phyloP scores from a whole-genome alignment of 176 grass and related monocot genomes.

The Dendrocalamus sinicus region DNA sequence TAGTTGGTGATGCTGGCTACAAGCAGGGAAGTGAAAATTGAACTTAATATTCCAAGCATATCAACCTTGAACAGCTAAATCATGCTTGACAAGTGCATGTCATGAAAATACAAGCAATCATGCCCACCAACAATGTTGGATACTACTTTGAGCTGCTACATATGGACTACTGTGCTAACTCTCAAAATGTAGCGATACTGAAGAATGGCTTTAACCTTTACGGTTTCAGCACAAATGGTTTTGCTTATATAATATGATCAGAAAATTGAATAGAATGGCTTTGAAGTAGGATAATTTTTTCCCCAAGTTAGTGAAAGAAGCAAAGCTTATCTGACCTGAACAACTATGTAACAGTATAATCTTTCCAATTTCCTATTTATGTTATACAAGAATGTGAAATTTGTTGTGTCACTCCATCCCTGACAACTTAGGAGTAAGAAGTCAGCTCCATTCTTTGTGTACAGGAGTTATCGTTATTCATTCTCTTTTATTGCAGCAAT shows the following conservation, averaged over 20 bases:
- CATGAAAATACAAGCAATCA: neutral
- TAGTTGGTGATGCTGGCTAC: conserved; percentile 96
- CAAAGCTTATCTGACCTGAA: neutral
- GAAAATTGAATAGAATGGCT: neutral
- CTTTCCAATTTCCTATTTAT: neutral
- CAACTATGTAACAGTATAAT: neutral
- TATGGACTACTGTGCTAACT: neutral
- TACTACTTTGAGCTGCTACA: neutral
- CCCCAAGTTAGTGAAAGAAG: neutral
- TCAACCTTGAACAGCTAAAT: conserved; percentile 18
- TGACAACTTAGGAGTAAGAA: neutral
- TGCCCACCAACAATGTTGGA: neutral
- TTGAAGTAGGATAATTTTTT: neutral
- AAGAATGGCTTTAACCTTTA: neutral
- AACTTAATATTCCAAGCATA: conserved; percentile 15
- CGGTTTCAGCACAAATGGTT: neutral
- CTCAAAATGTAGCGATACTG: neutral
- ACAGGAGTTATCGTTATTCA: neutral
- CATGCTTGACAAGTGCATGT: conserved; percentile 13
- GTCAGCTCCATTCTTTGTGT: conserved; percentile 5
- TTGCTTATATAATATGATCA: neutral
- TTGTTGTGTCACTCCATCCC: neutral
- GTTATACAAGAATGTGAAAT: neutral
- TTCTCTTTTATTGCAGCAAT: conserved; percentile 22
- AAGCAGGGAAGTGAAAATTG: conserved; percentile 34